Evolutionary conservation across 768 basidiomycete species (phyloP).

Genomic region (Tubosaeta brunneosetosa): DNA sequence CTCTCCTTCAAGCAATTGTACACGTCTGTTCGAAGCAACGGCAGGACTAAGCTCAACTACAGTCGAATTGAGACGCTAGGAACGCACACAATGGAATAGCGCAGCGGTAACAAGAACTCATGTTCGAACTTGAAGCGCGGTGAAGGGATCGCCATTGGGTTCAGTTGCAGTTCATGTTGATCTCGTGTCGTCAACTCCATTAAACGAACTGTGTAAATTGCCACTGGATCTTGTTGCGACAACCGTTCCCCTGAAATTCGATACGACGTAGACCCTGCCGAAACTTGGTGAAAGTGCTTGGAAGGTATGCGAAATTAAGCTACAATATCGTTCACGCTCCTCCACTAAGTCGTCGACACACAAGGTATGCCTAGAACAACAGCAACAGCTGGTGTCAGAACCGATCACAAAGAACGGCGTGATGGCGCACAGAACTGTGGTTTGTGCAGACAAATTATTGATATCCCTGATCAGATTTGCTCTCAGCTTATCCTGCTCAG

Average conservation of each 20-base stretch:
- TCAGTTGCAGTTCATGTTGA: slow-evolving; percentile 23
- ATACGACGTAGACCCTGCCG: too few species aligned
- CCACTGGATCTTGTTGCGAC: slow-evolving; percentile 15
- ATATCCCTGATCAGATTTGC: too few species aligned
- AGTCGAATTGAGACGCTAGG: not conserved
- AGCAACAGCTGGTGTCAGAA: too few species aligned
- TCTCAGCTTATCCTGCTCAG: too few species aligned
- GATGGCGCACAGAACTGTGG: too few species aligned
- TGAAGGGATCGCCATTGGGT: slow-evolving; percentile 18
- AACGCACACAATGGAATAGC: slow-evolving; percentile 18
- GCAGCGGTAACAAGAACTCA: slow-evolving; percentile 16
- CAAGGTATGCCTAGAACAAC: too few species aligned
- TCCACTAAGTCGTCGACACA: too few species aligned
- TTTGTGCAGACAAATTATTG: too few species aligned
- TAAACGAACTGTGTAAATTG: slow-evolving; percentile 18
- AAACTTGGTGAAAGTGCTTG: too few species aligned
- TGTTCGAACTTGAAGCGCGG: slow-evolving; percentile 16
- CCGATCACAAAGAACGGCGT: too few species aligned
- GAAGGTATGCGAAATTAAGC: too few species aligned
- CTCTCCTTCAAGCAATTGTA: slow-evolving; percentile 38
- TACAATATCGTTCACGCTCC: too few species aligned
- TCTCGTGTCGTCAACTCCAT: slow-evolving; percentile 28
- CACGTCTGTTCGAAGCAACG: slow-evolving; percentile 21
- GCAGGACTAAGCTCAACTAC: not conserved
- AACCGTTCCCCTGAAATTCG: slow-evolving; percentile 1